A percentile compares a stretch with the other conserved stretches of the same genome.
These are phyloP conservation scores for Chaetomidium leptoderma DNA, from an alignment of 495 filamentous ascomycete species.

Conservation along the genomic window DNA sequence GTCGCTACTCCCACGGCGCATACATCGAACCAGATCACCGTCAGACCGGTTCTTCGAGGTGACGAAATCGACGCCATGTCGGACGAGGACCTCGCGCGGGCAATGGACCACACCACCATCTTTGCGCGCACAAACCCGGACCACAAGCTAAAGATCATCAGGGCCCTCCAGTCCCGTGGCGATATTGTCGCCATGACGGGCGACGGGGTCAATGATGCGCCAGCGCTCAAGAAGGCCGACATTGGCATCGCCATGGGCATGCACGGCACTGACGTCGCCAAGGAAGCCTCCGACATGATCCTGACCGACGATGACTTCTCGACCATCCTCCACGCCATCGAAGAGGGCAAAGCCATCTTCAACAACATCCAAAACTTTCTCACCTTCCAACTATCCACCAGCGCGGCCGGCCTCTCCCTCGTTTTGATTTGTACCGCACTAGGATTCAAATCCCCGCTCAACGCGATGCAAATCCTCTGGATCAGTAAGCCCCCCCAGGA, in stretches of 20 bases:
- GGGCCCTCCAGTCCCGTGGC: conserved; percentile 83
- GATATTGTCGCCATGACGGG: conserved; percentile 99
- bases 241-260: conserved; percentile 97
- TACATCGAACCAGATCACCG: conserved; percentile 40
- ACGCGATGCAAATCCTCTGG: conserved; percentile 99
- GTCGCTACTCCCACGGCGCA: conserved; percentile 47
- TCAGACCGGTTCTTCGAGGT: conserved; percentile 75
- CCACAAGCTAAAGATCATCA: conserved; percentile 95
- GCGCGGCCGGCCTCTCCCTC: conserved; percentile 85
- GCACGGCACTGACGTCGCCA: conserved; percentile 93
- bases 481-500: conserved; percentile 68
- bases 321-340: conserved; percentile 91
- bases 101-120: conserved; percentile 82
- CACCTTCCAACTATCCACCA: conserved; percentile 96
- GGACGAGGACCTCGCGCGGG: conserved; percentile 71
- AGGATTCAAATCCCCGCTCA: conserved; percentile 89
- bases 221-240: conserved; percentile 93
- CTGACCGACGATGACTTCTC: conserved; percentile 97
- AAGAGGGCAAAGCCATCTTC: conserved; percentile 98
- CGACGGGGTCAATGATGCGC: conserved; percentile 96
- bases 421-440: conserved; percentile 88
- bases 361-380: conserved; percentile 99
- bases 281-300: conserved; percentile 99
- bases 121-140: conserved; percentile 96
- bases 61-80: conserved; percentile 90